These are phyloP conservation scores for Warburgia ugandensis DNA, from an alignment of 164 flowering plant genomes.

Conservation along the genomic window DNA sequence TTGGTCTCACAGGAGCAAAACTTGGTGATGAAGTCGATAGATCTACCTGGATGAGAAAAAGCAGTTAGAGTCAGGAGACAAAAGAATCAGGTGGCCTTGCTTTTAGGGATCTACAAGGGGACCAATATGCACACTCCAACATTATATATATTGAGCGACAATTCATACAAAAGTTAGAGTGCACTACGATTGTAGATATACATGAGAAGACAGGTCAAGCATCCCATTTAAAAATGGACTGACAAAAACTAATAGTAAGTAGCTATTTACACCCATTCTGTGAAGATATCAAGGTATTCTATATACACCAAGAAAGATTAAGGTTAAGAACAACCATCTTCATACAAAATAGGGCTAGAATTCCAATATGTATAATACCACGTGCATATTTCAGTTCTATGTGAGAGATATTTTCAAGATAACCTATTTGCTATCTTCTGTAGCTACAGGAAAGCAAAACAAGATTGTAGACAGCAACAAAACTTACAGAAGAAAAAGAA, in stretches of 20 bases:
- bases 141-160: neutral
- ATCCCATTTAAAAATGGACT: no score
- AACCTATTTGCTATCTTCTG: neutral
- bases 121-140: slow-evolving; percentile 1
- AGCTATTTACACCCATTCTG: no score
- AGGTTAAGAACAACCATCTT: no score
- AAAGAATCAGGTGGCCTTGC: neutral
- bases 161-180: neutral
- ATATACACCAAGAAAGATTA: no score
- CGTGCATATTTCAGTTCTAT: no score
- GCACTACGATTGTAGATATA: neutral
- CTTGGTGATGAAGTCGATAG: slow-evolving; percentile 18
- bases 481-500: slow-evolving; percentile 14
- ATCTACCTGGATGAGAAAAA: slow-evolving; percentile 30
- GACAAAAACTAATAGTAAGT: no score
- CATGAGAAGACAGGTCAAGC: no score
- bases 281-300: no score
- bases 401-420: neutral
- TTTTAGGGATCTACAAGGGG: neutral
- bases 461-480: neutral
- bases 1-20: slow-evolving; percentile 9
- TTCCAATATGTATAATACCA: neutral
- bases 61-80: neutral
- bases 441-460: neutral
- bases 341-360: neutral